Evolutionary conservation across 371 early-diverging fungal species (phyloP).

Genomic region (Saksenaea oblongispora): DNA sequence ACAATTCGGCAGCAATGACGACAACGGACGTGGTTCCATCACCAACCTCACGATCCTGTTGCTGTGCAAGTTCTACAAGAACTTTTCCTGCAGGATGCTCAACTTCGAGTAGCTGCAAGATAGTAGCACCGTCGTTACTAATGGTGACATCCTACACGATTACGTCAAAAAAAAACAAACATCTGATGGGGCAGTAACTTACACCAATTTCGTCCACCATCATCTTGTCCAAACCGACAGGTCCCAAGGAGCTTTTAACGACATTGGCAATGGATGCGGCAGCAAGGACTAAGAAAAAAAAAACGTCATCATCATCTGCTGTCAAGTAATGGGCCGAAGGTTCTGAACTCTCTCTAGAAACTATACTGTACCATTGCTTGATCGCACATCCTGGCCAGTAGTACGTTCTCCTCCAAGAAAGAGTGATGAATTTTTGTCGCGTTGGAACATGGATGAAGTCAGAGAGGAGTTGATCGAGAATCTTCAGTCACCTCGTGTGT

Average conservation of each 20-base stretch:
- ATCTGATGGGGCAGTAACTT: conserved; percentile 31
- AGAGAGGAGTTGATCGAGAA: conserved; percentile 5
- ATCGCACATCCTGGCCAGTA: conserved; percentile 92
- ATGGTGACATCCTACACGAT: conserved; percentile 94
- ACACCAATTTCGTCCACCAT: conserved; percentile 99
- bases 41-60: conserved; percentile 99
- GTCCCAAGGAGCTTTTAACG: conserved; percentile 98
- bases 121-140: conserved; percentile 99
- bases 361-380: conserved; percentile 86
- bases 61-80: conserved; percentile 98
- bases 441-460: conserved; percentile 32
- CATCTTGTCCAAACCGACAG: conserved; percentile 99
- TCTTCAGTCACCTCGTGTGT: conserved; percentile 2
- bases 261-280: conserved; percentile 95
- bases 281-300: conserved; percentile 55
- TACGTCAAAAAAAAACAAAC: background rate
- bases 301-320: conserved; percentile 3
- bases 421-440: conserved; percentile 48
- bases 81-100: conserved; percentile 98
- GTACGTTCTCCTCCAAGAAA: conserved; percentile 91
- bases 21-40: conserved; percentile 99
- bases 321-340: background rate
- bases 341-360: background rate
- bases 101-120: conserved; percentile 95
- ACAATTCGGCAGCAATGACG: conserved; percentile 97